phyloP scores from a whole-genome alignment of 306 rosid genomes.

The Gleditsia sinensis region DNA sequence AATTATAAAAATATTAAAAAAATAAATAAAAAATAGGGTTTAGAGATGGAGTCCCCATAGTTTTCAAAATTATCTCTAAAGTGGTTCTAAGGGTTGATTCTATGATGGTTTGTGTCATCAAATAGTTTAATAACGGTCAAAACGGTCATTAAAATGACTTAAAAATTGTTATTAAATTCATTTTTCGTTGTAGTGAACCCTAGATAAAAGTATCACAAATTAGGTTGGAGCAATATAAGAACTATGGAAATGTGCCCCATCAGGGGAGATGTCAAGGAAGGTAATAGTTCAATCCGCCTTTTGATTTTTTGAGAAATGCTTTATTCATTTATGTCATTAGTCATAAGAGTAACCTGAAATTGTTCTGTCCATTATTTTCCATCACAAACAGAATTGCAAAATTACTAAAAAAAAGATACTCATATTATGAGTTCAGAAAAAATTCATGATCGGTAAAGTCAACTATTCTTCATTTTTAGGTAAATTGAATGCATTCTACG shows the following conservation, averaged over 20 bases:
- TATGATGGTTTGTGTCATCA: no score
- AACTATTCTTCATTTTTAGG: constrained; percentile 89
- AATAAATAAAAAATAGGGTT: no score
- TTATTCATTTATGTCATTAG: background rate
- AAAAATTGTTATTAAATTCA: no score
- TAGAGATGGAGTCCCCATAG: no score
- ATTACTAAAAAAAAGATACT: constrained; percentile 57
- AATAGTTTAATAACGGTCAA: no score
- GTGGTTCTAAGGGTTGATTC: no score
- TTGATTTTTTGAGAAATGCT: constrained; percentile 10
- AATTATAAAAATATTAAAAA: no score
- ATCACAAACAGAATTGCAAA: constrained; percentile 53
- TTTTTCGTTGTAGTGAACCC: no score
- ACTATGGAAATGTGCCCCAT: constrained; percentile 69
- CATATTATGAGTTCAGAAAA: constrained; percentile 64
- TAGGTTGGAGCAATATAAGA: constrained; percentile 83
- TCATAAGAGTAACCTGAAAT: background rate
- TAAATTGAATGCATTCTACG: constrained; percentile 27
- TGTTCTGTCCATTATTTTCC: constrained; percentile 1
- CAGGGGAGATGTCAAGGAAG: constrained; percentile 72
- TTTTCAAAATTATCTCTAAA: no score
- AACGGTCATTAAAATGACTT: no score
- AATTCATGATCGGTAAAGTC: constrained; percentile 79
- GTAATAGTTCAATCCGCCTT: constrained; percentile 40
- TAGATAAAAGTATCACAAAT: constrained; percentile 60